Base-by-base conservation (phyloP, 306 rosid genomes). In the Quercus variabilis region DNA sequence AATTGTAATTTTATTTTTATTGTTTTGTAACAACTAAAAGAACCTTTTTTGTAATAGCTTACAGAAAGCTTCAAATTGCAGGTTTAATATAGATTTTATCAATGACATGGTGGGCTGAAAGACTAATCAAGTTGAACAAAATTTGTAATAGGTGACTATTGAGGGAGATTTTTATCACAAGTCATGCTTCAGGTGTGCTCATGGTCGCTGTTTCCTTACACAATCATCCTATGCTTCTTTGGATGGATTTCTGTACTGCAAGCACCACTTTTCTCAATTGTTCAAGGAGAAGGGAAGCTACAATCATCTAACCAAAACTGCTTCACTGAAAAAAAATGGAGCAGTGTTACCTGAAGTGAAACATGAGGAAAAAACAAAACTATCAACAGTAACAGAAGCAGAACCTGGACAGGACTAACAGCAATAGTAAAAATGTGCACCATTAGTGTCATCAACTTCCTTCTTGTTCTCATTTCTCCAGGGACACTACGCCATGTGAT, bases 231-330 rank as follows among this genome's bases (percentile, higher is more conserved):
- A 88, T 80, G 94, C 97, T 46, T 93, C 97, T 58, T 78, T 92
- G 68, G 92, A 90, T 82, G 94, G 97, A 55, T 84, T 52, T 60
- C 88, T 92, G 1, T 92, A 90, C 74, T 92, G 97, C 93, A 92
- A 90, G 76, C 94, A 76, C 4, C 97, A 92, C 79, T 92, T 92
- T 81, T 78, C 97, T 30, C 97, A 92, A 72, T 49, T 92, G 84
- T 92, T 89, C 88, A 92, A 87, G 86, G 94, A 89, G 81, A 92
- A 89, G 85, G 97, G 97, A 4, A 86, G 93, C 86, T 92, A 92
- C 57, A 89, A 73, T 21, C 84, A 90, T 75, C 86, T 90, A 49
- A 78, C 78, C 78, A 82, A 81, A 80, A 73, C 87, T n/a, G 82
- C 95, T 84, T 87, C 97, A 2, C 1, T 89, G 77, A 92, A 67